Conservation (phyloP, 108 stramenopile genomes). For the Craspedostauros australis region DNA sequence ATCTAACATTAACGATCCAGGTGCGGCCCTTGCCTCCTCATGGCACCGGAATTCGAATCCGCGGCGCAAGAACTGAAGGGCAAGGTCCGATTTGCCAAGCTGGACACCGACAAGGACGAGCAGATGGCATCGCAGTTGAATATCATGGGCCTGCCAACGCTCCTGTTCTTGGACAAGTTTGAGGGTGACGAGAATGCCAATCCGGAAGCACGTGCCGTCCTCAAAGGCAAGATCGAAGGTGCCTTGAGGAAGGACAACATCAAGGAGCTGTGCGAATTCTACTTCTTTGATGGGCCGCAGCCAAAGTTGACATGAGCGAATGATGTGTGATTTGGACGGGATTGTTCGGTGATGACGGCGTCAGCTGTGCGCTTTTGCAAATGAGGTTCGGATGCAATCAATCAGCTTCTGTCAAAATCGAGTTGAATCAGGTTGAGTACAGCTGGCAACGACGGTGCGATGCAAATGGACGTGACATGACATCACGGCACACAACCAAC, state of each 20-base stretch:
- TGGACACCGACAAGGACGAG: slow-evolving; percentile 76
- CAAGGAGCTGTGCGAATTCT: slow-evolving; percentile 53
- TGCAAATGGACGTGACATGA: no score
- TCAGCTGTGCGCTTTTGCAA: no score
- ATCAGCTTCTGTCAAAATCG: no score
- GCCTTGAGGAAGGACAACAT: slow-evolving; percentile 66
- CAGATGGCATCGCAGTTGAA: slow-evolving; percentile 65
- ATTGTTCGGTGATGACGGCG: no score
- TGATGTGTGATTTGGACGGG: no score
- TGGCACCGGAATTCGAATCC: slow-evolving; percentile 79
- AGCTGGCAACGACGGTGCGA: no score
- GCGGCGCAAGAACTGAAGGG: slow-evolving; percentile 66
- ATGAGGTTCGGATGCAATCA: no score
- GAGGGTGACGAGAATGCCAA: slow-evolving; percentile 36
- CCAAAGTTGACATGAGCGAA: no score
- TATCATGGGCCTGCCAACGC: slow-evolving; percentile 77
- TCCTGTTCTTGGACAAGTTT: slow-evolving; percentile 70
- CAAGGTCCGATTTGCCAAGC: slow-evolving; percentile 74
- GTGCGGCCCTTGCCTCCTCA: slow-evolving; percentile 74
- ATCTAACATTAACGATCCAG: no score
- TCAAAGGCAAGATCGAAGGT: slow-evolving; percentile 79
- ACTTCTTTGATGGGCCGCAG: slow-evolving; percentile 72
- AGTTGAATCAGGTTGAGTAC: no score
- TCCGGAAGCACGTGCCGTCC: slow-evolving; percentile 50
- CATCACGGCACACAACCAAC: no score